Percentiles rank a stretch among this genome's conserved stretches.
Conservation (phyloP, 2,329 filamentous ascomycete genomes). For the Fusarium sp. region DNA sequence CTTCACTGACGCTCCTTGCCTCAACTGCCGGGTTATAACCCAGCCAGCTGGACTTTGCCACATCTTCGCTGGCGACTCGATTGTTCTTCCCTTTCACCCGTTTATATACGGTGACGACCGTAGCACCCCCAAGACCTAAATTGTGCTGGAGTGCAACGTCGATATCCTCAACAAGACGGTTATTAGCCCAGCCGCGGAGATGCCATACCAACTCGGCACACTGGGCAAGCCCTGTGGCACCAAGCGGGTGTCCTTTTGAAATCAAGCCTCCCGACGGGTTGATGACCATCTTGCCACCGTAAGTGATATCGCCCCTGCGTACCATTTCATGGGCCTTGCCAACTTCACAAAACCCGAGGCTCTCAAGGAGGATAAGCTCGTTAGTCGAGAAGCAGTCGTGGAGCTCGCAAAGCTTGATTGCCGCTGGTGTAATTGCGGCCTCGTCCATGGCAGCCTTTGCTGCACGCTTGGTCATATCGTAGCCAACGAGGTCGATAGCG, state of each 20-base stretch:
- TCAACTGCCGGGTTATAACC: slow-evolving; percentile 28
- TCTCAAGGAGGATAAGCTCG: slow-evolving; percentile 48
- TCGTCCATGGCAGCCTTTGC: slow-evolving; percentile 41
- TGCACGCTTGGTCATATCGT: slow-evolving; percentile 48
- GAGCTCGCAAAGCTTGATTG: slow-evolving; percentile 46
- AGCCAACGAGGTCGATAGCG: slow-evolving; percentile 50
- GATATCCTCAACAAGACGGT: slow-evolving; percentile 36
- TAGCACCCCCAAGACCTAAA: slow-evolving; percentile 48
- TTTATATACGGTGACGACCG: slow-evolving; percentile 48
- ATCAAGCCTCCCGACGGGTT: slow-evolving; percentile 51
- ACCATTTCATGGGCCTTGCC: slow-evolving; percentile 38
- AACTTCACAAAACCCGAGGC: slow-evolving; percentile 39
- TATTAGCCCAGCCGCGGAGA: slow-evolving; percentile 51
- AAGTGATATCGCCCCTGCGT: slow-evolving; percentile 24
- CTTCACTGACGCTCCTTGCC: slow-evolving; percentile 11
- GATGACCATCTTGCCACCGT: slow-evolving; percentile 35
- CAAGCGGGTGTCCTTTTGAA: slow-evolving; percentile 52
- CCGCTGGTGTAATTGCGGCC: slow-evolving; percentile 36
- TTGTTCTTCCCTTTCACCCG: slow-evolving; percentile 34
- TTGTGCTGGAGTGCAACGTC: slow-evolving; percentile 49
- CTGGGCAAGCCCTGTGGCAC: slow-evolving; percentile 51
- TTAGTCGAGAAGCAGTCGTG: slow-evolving; percentile 53
- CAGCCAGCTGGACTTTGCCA: slow-evolving; percentile 12
- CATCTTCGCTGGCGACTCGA: background rate
- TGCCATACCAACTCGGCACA: slow-evolving; percentile 52